A percentile compares a stretch with the other conserved stretches of the same genome.
These are phyloP conservation scores for Collybiopsis confluens DNA, from an alignment of 768 basidiomycete genomes.

Conservation along the genomic window DNA sequence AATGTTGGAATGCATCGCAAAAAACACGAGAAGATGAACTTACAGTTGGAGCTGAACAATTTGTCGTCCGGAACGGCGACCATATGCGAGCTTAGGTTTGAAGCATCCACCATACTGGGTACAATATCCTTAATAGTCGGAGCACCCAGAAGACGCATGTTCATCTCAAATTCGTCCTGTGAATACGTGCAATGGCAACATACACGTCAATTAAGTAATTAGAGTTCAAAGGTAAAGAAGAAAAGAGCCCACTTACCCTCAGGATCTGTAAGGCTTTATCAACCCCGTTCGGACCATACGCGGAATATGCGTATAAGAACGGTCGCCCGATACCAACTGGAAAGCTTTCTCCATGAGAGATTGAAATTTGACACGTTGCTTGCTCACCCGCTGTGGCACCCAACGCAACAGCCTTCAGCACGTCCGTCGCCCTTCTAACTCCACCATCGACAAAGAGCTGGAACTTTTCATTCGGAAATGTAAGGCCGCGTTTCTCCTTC, in stretches of 20 bases:
- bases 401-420: conserved; percentile 82
- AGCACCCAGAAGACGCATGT: conserved; percentile 89
- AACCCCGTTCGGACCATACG: conserved; percentile 87
- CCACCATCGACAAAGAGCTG: conserved; percentile 94
- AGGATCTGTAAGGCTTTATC: conserved; percentile 79
- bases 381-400: conserved; percentile 79
- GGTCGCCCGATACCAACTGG: conserved; percentile 81
- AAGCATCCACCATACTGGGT: conserved; percentile 87
- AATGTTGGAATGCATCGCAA: not conserved
- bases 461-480: conserved; percentile 76
- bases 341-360: not conserved
- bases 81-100: conserved; percentile 61
- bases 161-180: conserved; percentile 98
- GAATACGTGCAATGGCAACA: not conserved
- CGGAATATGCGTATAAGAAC: conserved; percentile 83
- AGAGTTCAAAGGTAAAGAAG: not conserved
- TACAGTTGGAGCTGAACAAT: conserved; percentile 82
- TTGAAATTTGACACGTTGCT: not conserved
- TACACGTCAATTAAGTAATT: not conserved
- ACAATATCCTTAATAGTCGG: conserved; percentile 73
- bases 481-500: conserved; percentile 57
- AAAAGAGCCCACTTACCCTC: conserved; percentile 38
- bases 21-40: conserved; percentile 23
- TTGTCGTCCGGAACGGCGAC: conserved; percentile 66
- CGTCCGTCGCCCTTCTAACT: conserved; percentile 85